Conservation (phyloP, 805 yeast species). For the Ogataea salicorniae region DNA sequence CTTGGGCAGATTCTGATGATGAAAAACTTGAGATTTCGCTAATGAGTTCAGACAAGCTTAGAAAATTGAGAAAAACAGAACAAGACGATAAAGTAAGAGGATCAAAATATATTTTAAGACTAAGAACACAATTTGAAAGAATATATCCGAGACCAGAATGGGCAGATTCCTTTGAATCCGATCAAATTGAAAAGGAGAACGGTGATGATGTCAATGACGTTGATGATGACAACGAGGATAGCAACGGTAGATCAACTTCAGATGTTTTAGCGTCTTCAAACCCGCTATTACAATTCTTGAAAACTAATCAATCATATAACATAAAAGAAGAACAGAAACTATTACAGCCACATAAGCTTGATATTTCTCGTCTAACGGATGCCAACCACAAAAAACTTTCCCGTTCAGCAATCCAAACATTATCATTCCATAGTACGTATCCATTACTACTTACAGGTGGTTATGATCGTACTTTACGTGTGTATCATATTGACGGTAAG, state of each 20-base stretch:
- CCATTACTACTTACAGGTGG: slow-evolving; percentile 90
- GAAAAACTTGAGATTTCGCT: slow-evolving; percentile 64
- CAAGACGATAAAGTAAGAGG: slow-evolving; percentile 31
- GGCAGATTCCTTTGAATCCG: slow-evolving; percentile 58
- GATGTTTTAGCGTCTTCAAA: slow-evolving; percentile 25
- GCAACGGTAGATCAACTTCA: slow-evolving; percentile 11
- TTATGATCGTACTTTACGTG: slow-evolving; percentile 79
- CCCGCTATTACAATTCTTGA: slow-evolving; percentile 29
- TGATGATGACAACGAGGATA: slow-evolving; percentile 12
- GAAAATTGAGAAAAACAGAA: slow-evolving; percentile 63
- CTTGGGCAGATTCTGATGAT: slow-evolving; percentile 92
- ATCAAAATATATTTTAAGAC: slow-evolving; percentile 29
- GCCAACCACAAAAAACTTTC: slow-evolving; percentile 71
- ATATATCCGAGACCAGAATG: slow-evolving; percentile 83
- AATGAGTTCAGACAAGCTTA: slow-evolving; percentile 49
- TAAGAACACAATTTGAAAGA: slow-evolving; percentile 58
- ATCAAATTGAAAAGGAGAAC: slow-evolving; percentile 37
- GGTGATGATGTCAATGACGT: slow-evolving; percentile 9
- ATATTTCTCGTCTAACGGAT: slow-evolving; percentile 79
- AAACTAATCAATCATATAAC: slow-evolving; percentile 28
- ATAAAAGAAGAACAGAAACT: slow-evolving; percentile 38
- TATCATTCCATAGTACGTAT: slow-evolving; percentile 78
- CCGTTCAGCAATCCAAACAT: slow-evolving; percentile 75
- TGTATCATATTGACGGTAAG: slow-evolving; percentile 89
- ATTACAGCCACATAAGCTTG: slow-evolving; percentile 64